Evolutionary conservation across 1,284 basidiomycete genomes (phyloP).

Genomic region (Ganoderma meredithae): DNA sequence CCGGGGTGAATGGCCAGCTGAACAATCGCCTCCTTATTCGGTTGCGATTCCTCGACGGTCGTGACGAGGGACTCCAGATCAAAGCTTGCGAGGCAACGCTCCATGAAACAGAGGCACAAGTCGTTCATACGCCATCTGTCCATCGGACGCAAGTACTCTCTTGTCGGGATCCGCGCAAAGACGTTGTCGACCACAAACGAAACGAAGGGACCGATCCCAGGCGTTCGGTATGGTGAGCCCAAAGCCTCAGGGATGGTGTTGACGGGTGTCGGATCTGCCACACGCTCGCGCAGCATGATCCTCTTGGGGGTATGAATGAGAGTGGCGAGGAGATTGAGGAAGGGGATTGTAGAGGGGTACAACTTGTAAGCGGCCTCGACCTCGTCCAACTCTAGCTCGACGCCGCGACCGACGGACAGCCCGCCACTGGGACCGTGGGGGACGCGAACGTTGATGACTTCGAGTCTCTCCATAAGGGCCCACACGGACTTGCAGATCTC

Average conservation of each 20-base stretch:
- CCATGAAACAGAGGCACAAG: constrained; percentile 85
- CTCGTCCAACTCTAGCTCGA: constrained; percentile 85
- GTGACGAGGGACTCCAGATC: constrained; percentile 74
- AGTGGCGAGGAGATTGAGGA: constrained; percentile 84
- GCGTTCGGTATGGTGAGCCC: constrained; percentile 77
- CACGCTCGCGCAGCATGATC: constrained; percentile 63
- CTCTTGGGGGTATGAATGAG: constrained; percentile 83
- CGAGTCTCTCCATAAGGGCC: constrained; percentile 83
- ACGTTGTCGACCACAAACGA: constrained; percentile 92
- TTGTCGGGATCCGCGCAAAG: constrained; percentile 70
- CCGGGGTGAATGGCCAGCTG: constrained; percentile 83
- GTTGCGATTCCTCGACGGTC: constrained; percentile 54
- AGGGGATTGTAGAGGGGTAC: constrained; percentile 90
- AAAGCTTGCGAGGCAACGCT: constrained; percentile 83
- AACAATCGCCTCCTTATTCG: constrained; percentile 59
- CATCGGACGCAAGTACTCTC: constrained; percentile 78
- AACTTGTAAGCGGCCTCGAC: constrained; percentile 81
- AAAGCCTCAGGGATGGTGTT: constrained; percentile 82
- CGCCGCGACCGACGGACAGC: constrained; percentile 67
- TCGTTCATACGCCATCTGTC: constrained; percentile 93
- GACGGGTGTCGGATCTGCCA: constrained; percentile 65
- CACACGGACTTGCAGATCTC: constrained; percentile 87
- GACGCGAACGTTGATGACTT: constrained; percentile 81
- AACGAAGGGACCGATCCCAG: constrained; percentile 82
- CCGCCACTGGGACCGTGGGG: constrained; percentile 48